A percentile compares a stretch with the other conserved stretches of the same genome.
phyloP scores from a whole-genome alignment of 768 basidiomycete species.

The Pulveroboletus sp. region DNA sequence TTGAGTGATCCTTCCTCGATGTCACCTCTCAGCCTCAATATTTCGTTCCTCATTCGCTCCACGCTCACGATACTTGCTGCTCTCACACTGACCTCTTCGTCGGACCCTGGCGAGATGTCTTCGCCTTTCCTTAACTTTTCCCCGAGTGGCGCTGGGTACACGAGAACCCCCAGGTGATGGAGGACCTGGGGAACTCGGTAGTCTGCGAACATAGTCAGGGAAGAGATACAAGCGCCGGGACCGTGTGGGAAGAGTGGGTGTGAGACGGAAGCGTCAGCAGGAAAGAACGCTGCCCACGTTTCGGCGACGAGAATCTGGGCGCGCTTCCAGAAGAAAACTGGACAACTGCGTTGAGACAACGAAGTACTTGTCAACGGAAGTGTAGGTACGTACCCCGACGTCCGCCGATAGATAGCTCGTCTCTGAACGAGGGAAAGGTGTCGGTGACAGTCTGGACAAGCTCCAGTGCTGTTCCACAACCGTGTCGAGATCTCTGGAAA shows the following conservation, averaged over 20 bases:
- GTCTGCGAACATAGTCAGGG: conserved; percentile 92
- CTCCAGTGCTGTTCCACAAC: conserved; percentile 63
- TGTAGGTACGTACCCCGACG: conserved; percentile 45
- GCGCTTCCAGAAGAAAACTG: conserved; percentile 86
- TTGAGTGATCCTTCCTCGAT: conserved; percentile 21
- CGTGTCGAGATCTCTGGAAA: conserved; percentile 51
- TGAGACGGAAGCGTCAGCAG: conserved; percentile 36
- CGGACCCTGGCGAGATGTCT: conserved; percentile 50
- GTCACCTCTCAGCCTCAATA: conserved; percentile 32
- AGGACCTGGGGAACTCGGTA: conserved; percentile 90
- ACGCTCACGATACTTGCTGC: conserved; percentile 77
- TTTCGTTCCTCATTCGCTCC: conserved; percentile 64
- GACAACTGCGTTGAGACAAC: background rate
- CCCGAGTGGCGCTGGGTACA: conserved; percentile 63
- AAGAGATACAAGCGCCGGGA: conserved; percentile 55
- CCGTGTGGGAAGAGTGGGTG: conserved; percentile 74
- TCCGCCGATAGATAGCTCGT: conserved; percentile 57
- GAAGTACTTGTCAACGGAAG: background rate
- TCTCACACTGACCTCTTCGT: conserved; percentile 76
- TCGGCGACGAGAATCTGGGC: conserved; percentile 91
- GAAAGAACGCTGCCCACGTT: conserved; percentile 89
- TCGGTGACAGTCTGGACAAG: conserved; percentile 69
- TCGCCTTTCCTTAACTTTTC: conserved; percentile 43
- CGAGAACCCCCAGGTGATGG: conserved; percentile 73
- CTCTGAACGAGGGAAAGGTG: conserved; percentile 72